Conservation (phyloP, 148 eudicot genomes). For the Rhododendron kiyosumense region DNA sequence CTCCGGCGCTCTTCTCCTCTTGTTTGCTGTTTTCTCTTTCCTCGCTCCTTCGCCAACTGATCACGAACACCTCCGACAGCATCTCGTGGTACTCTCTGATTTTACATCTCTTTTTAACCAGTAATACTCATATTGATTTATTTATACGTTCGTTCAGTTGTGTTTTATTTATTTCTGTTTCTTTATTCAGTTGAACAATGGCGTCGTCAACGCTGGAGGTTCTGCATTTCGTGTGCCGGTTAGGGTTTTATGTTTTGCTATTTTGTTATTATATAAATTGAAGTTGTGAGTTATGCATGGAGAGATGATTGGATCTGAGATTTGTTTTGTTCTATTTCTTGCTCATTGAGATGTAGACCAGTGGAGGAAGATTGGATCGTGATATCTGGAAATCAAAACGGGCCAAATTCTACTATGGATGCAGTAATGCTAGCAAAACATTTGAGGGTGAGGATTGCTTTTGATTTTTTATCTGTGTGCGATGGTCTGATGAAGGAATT, state of each 20-base stretch:
- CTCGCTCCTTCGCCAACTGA: slow-evolving; percentile 52
- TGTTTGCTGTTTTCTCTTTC: slow-evolving; percentile 43
- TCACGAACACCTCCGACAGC: slow-evolving; percentile 19
- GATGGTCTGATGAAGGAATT: neutral
- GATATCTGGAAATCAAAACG: slow-evolving; percentile 72
- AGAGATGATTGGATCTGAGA: slow-evolving; percentile 34
- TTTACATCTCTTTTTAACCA: neutral
- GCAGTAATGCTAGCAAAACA: slow-evolving; percentile 64
- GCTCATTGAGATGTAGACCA: slow-evolving; percentile 33
- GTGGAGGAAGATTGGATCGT: slow-evolving; percentile 47
- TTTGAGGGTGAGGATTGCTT: slow-evolving; percentile 52
- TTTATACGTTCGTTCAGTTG: neutral
- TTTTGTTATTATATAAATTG: neutral
- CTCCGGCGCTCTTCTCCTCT: slow-evolving; percentile 45
- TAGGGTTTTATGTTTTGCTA: slow-evolving; percentile 24
- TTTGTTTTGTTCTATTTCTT: slow-evolving; percentile 21
- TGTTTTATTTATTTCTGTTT: slow-evolving; percentile 1
- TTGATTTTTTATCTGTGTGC: neutral
- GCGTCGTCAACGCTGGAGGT: slow-evolving; percentile 23
- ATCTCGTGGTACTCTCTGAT: neutral
- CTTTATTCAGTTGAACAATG: slow-evolving; percentile 27
- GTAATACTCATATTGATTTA: neutral
- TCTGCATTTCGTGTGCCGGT: slow-evolving; percentile 58
- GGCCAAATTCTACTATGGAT: slow-evolving; percentile 67
- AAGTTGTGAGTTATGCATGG: neutral